Conservation (phyloP, 2,329 filamentous ascomycete species). For the Trichoderma harzianum region DNA sequence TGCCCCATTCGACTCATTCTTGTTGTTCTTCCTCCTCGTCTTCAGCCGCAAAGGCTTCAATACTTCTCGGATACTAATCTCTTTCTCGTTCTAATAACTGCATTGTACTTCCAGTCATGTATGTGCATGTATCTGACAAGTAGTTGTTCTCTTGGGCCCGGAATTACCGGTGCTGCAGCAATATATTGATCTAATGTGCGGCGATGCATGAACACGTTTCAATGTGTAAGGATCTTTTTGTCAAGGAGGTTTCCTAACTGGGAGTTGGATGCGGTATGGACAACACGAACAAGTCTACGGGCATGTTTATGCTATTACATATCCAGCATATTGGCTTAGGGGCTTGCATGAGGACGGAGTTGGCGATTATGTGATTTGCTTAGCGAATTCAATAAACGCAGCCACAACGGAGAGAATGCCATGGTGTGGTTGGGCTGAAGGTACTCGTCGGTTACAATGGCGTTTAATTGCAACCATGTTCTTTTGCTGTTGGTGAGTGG, state of each 20-base stretch:
- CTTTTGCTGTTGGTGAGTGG: neutral
- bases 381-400: conserved; percentile 9
- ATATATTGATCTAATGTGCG: neutral
- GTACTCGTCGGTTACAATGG: neutral
- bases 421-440: neutral
- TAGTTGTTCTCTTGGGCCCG: neutral
- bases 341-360: neutral
- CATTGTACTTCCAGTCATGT: neutral
- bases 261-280: neutral
- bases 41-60: neutral
- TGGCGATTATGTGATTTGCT: neutral
- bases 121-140: neutral
- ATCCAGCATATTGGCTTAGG: neutral
- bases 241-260: neutral
- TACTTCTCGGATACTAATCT: neutral
- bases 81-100: neutral
- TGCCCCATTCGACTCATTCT: neutral
- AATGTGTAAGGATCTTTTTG: neutral
- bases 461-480: neutral
- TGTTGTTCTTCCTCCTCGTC: neutral
- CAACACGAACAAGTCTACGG: neutral
- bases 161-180: neutral
- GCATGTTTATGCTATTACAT: neutral
- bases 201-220: conserved; percentile 18
- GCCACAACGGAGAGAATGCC: conserved; percentile 4